Conservation (phyloP, 495 filamentous ascomycete species). For the Chlorociboria aeruginascens region DNA sequence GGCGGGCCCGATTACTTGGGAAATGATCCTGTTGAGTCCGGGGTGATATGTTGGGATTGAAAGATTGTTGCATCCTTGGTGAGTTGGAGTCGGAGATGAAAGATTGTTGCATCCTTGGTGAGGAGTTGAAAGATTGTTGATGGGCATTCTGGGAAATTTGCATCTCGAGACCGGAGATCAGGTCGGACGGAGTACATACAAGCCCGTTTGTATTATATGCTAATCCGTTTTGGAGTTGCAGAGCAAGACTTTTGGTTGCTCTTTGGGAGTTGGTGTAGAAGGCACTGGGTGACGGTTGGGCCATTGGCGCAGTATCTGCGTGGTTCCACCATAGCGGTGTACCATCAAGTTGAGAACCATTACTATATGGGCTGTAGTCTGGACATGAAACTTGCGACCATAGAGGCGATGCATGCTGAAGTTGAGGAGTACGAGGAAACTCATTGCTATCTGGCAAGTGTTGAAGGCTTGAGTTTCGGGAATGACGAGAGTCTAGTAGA, state of each 20-base stretch:
- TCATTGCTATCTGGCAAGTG: neutral
- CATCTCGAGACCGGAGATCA: slow-evolving; percentile 16
- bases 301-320: slow-evolving; percentile 8
- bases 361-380: neutral
- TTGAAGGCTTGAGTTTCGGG: slow-evolving; percentile 4
- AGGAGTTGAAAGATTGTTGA: slow-evolving; percentile 4
- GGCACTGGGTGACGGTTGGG: slow-evolving; percentile 13
- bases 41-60: no score
- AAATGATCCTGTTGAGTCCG: slow-evolving; percentile 4
- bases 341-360: neutral
- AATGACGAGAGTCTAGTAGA: slow-evolving; percentile 1
- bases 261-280: slow-evolving; percentile 12
- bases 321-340: slow-evolving; percentile 17
- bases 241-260: slow-evolving; percentile 10
- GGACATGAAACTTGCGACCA: slow-evolving; percentile 7
- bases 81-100: slow-evolving; percentile 4
- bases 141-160: slow-evolving; percentile 10
- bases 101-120: neutral
- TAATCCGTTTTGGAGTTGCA: slow-evolving; percentile 15
- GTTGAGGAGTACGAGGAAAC: slow-evolving; percentile 11
- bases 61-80: neutral
- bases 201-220: slow-evolving; percentile 7
- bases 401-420: slow-evolving; percentile 1
- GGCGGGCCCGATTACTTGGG: neutral
- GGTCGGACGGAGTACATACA: neutral